phyloP scores from a whole-genome alignment of 2,329 filamentous ascomycete species.

The Sclerotinia subarctica region DNA sequence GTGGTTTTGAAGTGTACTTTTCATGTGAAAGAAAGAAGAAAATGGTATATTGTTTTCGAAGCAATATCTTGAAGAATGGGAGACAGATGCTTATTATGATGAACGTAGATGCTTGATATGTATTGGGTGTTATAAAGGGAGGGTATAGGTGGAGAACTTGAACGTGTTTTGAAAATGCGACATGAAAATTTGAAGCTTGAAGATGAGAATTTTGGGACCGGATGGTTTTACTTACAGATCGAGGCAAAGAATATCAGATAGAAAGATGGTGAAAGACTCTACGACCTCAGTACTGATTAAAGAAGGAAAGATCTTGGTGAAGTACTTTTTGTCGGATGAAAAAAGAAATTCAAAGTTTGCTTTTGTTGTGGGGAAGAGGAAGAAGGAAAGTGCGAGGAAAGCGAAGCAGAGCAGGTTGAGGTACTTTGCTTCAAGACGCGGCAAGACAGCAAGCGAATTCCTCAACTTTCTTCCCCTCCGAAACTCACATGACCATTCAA shows the following conservation, averaged over 20 bases:
- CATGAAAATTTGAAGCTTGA: not conserved
- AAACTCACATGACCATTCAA: not conserved
- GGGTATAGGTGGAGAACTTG: not conserved
- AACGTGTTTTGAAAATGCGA: not conserved
- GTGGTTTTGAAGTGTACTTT: constrained; percentile 1
- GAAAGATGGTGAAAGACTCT: constrained; percentile 14
- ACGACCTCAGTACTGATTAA: not conserved
- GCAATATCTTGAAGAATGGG: not conserved
- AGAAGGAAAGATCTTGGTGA: not conserved
- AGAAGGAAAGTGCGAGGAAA: not conserved
- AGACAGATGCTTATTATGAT: not conserved
- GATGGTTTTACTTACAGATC: constrained; percentile 12
- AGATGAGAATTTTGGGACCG: not conserved
- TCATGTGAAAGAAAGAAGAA: not conserved
- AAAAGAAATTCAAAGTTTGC: not conserved
- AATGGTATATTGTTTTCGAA: not conserved
- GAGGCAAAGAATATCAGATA: not conserved
- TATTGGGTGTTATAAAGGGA: not conserved
- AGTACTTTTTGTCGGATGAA: not conserved
- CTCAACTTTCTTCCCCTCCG: not conserved
- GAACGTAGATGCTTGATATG: not conserved
- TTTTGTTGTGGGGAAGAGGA: not conserved
- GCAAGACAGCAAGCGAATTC: not conserved
- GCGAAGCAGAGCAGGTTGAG: not conserved
- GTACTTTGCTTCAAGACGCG: not conserved